Evolutionary conservation across 2,329 filamentous ascomycete species (phyloP), one percentile per base, ranked within the genome.

Genomic region (Dactylellina parvicollis): DNA sequence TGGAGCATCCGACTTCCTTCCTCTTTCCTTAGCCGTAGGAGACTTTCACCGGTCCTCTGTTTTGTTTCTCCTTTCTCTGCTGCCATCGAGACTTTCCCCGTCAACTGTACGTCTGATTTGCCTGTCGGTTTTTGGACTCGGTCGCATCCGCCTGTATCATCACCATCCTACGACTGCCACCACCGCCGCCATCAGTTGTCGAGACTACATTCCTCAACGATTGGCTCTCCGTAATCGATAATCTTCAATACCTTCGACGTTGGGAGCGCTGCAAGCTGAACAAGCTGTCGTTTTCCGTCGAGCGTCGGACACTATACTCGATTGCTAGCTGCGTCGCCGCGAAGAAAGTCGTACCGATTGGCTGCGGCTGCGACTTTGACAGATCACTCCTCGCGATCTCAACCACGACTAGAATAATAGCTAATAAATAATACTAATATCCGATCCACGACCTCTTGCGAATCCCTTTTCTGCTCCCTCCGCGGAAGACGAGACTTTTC

Each of bases 141-240:
- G 30, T 40, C 26, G n/a, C 16, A 36, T 16, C 66, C 40, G 40
- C 42, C 38, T 52, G 40, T 56, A 46, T 54, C 14, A 40, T 8
- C 22, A 40, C 57, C 60, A 20, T 59, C 16, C 54, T 26, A 54
- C 60, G 50, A 26, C 62, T 50, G 42, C 36, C 57, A 50, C 54
- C 61, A 55, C 44, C 47, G 47, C 50, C 56, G 56, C 40, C 62
- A 56, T 64, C 34, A n/a, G n/a, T n/a, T n/a, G 12, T 38, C 34
- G 5, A 12, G 12, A 67, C 74, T 69, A 38, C 65, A 83, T 82
- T 83, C 75, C 87, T 88, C 86, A 85, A 86, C 80, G 12, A 38
- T 38, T 38, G 34, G 34, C 5, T n/a, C 16, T 38, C 34, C 12
- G 10, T 38, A 38, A 38, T 85, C 85, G 81, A 86, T 84, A 82